Evolutionary conservation across 495 filamentous ascomycete genomes (phyloP).

Genomic region (Penicillium macrosclerotiorum): DNA sequence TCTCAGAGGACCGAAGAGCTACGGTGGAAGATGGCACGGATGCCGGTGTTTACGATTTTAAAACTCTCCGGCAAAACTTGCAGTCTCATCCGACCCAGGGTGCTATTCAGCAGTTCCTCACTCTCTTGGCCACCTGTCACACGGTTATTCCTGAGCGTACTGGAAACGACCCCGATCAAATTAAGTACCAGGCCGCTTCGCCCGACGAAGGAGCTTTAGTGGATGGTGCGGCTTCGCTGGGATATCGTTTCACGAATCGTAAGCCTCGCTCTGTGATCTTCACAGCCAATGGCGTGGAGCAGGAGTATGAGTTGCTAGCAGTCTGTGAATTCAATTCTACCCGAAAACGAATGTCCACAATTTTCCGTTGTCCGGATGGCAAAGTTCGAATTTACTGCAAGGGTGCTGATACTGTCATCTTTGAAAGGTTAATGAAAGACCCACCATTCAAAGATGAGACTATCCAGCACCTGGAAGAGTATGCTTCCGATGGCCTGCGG

Average conservation of each 20-base stretch:
- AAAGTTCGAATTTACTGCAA: constrained; percentile 93
- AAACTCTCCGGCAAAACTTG: constrained; percentile 70
- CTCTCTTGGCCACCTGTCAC: constrained; percentile 87
- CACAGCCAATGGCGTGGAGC: constrained; percentile 63
- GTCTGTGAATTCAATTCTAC: constrained; percentile 99
- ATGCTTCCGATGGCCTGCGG: constrained; percentile 92
- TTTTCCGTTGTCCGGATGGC: constrained; percentile 94
- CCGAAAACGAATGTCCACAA: constrained; percentile 95
- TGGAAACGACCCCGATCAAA: constrained; percentile 69
- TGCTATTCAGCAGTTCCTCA: constrained; percentile 85
- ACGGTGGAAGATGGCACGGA: constrained; percentile 71
- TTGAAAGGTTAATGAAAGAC: constrained; percentile 75
- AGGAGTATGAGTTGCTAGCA: constrained; percentile 87
- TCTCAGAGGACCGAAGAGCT: constrained; percentile 86
- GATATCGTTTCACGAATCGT: constrained; percentile 86
- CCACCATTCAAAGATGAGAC: constrained; percentile 87
- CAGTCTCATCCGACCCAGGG: constrained; percentile 63
- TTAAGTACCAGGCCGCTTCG: constrained; percentile 98
- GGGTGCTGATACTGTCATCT: constrained; percentile 95
- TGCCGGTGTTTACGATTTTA: constrained; percentile 85
- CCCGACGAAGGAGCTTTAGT: constrained; percentile 97
- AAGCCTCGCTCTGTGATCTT: constrained; percentile 86
- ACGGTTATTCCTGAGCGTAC: constrained; percentile 93
- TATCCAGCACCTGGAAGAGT: constrained; percentile 92
- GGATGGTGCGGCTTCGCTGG: constrained; percentile 80